Evolutionary conservation across 352 stramenopile genomes (phyloP), one percentile per base, ranked within the genome.

Genomic region (Peronosclerospora sorghi): DNA sequence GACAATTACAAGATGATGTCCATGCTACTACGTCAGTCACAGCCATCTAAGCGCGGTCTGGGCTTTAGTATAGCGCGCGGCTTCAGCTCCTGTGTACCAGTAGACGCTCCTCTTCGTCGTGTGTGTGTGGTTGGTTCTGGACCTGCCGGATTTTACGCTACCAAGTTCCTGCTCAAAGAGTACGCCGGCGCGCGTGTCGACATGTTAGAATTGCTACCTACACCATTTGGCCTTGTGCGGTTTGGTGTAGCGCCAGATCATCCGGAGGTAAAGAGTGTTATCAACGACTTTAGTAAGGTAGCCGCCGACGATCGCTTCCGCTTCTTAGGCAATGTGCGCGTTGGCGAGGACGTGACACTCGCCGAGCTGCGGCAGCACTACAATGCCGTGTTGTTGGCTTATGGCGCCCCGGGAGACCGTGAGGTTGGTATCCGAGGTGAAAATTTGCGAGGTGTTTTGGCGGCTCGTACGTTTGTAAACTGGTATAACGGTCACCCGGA

Each of bases 401-500:
- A 98, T 58, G 96, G 96, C 8, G 95, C 94, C 27, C 71, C 84
- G 39, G 80, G 72, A n/a, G 94, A 98, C 60, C 73, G 68, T 17
- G 65, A 78, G 43, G 63, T 98, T 2, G 69, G 70, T 21, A 68
- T 98, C 32, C 79, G 80, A 10, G 89, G 86, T 12, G 88, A 97
- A 54, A 46, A 74, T 7, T 59, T 88, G 2, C 13, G 38, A 0
- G 70, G 70, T 19, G 84, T 98, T 12, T 48, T 96, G 38, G 84
- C 70, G 21, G 88, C 95, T 4, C 68, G 94, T 15, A 73, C 87
- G 46, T 98, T 99, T 60, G 95, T 99, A 9, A 95, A 96, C 62
- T 99, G 95, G 95, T 98, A 99, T 77, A 99, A 99, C 56, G 95
- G 91, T 29, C 95, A 99, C 73, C 93, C 93, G 6, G 74, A 95